Evolutionary conservation across 805 yeast genomes (phyloP), one percentile per base, ranked within the genome.

Genomic region (Yamadazyma paraphyllophila): DNA sequence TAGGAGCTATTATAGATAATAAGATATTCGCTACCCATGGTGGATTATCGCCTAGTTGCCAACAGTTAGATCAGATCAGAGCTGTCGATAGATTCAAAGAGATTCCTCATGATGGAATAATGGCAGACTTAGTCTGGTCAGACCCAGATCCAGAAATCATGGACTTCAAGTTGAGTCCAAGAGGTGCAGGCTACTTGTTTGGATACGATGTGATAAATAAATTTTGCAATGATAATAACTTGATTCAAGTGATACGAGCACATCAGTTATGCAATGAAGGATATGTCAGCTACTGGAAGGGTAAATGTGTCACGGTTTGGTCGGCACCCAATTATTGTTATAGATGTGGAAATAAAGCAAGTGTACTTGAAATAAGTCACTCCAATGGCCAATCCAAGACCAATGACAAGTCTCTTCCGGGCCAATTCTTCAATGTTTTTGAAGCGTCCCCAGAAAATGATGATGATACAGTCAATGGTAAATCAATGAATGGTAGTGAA

Each of bases 61-160:
- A 92, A 60, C 87, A 94, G 7, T 77, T 94, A 16, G 97, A 94
- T 61, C 97, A 95, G 53, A 88, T 94, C 42, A 76, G 86, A 51
- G 82, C 94, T 12, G 83, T 95, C 7, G 99, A 94, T 65, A 65
- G 99, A 48, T 92, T 90, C 61, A 80, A 83, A 53, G 99, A 94
- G 62, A 89, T 95, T 10, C 99, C 99, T 0, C 99, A 95, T 56
- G 99, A 94, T 62, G 99, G 99, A 0, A 96, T 97, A 12, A 94
- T 94, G 97, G 99, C 99, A 1, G 99, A 94, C 63, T 71, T 94
- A 41, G 98, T 94, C 14, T 94, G 99, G 99, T 84, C 94, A 16
- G 99, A 94, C 60, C 99, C 99, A 0, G 98, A 95, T 63, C 85
- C 87, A 27, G 88, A 85, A 45, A 72, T 73, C 45, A 56, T 70